Conservation (phyloP, 306 rosid genomes). For the Quillaja saponaria region DNA sequence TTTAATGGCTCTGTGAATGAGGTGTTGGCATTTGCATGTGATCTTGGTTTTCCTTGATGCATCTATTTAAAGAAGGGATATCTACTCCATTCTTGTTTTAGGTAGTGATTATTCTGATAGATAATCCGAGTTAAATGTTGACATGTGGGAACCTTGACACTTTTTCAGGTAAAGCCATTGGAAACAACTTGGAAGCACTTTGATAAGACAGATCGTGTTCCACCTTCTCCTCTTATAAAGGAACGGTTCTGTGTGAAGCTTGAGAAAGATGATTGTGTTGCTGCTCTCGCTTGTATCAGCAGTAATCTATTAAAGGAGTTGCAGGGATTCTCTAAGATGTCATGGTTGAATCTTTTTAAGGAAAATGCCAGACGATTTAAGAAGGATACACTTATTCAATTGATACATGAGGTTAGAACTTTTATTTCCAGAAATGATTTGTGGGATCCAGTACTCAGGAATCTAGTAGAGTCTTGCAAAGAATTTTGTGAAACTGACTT, state of each 20-base stretch:
- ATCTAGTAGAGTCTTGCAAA: constrained; percentile 57
- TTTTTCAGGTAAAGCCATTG: constrained; percentile 66
- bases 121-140: constrained; percentile 15
- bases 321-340: constrained; percentile 60
- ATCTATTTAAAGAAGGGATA: not conserved
- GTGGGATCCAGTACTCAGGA: constrained; percentile 44
- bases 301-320: constrained; percentile 35
- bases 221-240: constrained; percentile 56
- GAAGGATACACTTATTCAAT: constrained; percentile 44
- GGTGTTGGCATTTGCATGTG: constrained; percentile 1
- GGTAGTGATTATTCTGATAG: constrained; percentile 4
- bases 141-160: constrained; percentile 24
- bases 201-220: constrained; percentile 44
- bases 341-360: constrained; percentile 65
- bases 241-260: constrained; percentile 66
- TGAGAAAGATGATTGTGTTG: constrained; percentile 51
- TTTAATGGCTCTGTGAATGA: not conserved
- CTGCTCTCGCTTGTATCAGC: constrained; percentile 57
- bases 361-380: constrained; percentile 54
- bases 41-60: not conserved
- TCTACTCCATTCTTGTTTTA: not conserved
- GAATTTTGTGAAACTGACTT: constrained; percentile 40
- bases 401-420: constrained; percentile 48
- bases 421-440: constrained; percentile 37
- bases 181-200: constrained; percentile 79